Base-by-base conservation (phyloP, 805 yeast genomes). In the Scheffersomyces lignosus region DNA sequence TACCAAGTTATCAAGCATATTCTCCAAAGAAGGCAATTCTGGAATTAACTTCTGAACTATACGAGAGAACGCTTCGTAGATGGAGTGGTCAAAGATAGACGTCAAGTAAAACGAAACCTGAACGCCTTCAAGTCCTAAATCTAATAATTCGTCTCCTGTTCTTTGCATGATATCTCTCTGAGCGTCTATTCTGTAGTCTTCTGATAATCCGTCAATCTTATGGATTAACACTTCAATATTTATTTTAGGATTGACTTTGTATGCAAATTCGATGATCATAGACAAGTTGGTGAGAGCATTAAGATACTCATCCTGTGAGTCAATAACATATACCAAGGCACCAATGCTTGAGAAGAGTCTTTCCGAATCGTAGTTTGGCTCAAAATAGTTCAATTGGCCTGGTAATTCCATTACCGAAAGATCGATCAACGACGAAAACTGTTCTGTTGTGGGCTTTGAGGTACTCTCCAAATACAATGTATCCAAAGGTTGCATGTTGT, bases 81-180 rank as follows among this genome's bases (percentile, higher is more conserved):
- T 88, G 14, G 96, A 86, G 60, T 90, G 96, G 60, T 93, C 98
- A 60, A 90, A 91, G 29, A 93, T 91, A 1, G 96, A 85, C 1
- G 99, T 93, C 51, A 88, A 70, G 60, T 93, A 93, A 60, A 88
- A 93, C 3, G 91, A 81, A 2, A 91, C 85, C 54, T 88, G 93
- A 13, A 89, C 95, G 15, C 93, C 95, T 52, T 89, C 96, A 23
- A 90, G 68, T 0, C 96, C 97, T 46, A 85, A 75, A 54, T 90
- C 98, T 40, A 85, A 69, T 26, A 93, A 70, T 56, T 90, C 97
- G 61, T 93, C 98, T 8, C 95, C 95, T 0, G 91, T 88, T 47
- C 98, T 72, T 58, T 90, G 96, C 87, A 88, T 89, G 37, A 93
- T 93, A 56, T 93, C 98, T 54, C 98, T 75, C 57, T 90, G 96